phyloP scores from a whole-genome alignment of 306 rosid genomes.

The Corylus heterophylla region DNA sequence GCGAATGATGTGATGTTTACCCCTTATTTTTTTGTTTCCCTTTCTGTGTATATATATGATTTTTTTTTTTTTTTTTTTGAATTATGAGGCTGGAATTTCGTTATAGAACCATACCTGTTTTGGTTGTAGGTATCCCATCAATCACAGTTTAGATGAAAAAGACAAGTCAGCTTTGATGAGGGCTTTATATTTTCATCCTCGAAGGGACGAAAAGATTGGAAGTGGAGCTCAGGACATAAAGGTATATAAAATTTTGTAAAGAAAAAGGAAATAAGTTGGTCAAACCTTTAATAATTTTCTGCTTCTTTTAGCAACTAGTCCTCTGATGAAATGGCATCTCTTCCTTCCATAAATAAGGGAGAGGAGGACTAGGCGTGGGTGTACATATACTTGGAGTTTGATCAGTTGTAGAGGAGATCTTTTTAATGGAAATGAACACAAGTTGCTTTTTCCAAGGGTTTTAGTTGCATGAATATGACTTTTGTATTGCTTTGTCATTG shows the following conservation, averaged over 20 bases:
- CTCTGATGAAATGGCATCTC: background rate
- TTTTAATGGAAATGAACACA: background rate
- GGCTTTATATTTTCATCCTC: slow-evolving; percentile 79
- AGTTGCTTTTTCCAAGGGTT: background rate
- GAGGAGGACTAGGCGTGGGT: background rate
- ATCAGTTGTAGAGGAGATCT: background rate
- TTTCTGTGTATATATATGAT: background rate
- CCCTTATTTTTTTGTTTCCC: background rate
- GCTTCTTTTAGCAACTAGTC: background rate
- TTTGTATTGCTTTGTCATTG: background rate
- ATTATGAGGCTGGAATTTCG: slow-evolving; percentile 11
- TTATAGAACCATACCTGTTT: slow-evolving; percentile 19
- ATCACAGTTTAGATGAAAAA: slow-evolving; percentile 50
- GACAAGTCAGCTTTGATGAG: slow-evolving; percentile 59
- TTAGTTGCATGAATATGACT: background rate
- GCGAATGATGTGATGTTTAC: background rate
- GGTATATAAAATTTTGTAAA: slow-evolving; percentile 41
- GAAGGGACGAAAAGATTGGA: slow-evolving; percentile 58
- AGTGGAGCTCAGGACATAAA: slow-evolving; percentile 58
- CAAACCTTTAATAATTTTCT: background rate
- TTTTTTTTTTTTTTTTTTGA: background rate
- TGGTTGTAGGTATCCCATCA: slow-evolving; percentile 60
- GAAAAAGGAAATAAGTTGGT: background rate
- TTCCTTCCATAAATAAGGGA: background rate
- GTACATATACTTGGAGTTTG: background rate